phyloP scores from a whole-genome alignment of 1,284 basidiomycete species.

The Dichomitus squalens region DNA sequence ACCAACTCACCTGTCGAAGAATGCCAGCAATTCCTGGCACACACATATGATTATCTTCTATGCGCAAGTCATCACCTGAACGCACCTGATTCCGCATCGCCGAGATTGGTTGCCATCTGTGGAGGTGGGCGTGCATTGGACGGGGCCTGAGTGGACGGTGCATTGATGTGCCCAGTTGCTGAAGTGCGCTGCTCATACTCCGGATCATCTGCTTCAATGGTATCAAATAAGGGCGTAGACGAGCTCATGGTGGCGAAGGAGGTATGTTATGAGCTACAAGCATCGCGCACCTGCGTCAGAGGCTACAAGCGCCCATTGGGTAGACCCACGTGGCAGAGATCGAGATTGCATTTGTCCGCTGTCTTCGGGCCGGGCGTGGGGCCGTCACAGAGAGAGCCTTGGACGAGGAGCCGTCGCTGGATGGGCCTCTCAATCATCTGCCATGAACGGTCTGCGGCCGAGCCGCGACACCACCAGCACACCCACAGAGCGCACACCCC shows the following conservation, averaged over 20 bases:
- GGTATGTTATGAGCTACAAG: too few species aligned
- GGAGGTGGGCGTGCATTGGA: constrained; percentile 46
- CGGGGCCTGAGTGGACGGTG: constrained; percentile 41
- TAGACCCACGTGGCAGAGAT: constrained; percentile 9
- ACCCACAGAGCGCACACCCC: constrained; percentile 17
- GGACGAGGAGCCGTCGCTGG: too few species aligned
- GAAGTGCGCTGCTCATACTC: constrained; percentile 28
- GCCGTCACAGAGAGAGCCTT: not conserved
- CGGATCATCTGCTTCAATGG: constrained; percentile 74
- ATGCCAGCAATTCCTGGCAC: constrained; percentile 69
- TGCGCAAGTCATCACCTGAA: not conserved
- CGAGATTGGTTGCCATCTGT: constrained; percentile 52
- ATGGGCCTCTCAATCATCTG: not conserved
- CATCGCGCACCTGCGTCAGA: not conserved
- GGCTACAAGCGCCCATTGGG: not conserved
- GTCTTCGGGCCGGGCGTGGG: not conserved
- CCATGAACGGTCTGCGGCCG: not conserved
- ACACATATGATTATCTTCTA: constrained; percentile 2
- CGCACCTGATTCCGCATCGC: constrained; percentile 74
- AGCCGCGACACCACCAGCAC: not conserved
- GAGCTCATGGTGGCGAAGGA: constrained; percentile 45
- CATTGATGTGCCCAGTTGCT: constrained; percentile 41
- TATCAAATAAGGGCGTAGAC: constrained; percentile 56
- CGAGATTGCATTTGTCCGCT: not conserved
- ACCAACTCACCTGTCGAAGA: constrained; percentile 60